Evolutionary conservation across 805 yeast genomes (phyloP).

Genomic region (Metschnikowia gruessii): DNA sequence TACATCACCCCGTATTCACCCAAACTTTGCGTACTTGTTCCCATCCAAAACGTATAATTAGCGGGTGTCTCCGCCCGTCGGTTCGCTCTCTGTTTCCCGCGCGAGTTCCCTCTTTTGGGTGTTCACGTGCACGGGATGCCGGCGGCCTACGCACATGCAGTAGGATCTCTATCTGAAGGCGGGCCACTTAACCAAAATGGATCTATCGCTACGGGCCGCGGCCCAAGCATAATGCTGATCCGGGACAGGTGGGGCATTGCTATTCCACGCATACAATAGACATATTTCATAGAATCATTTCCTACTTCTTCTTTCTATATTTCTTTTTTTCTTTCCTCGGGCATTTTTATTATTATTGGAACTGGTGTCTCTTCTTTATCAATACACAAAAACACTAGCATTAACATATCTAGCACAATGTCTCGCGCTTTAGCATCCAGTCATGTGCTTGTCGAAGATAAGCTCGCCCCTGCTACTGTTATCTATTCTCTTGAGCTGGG

Average conservation of each 20-base stretch:
- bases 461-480: constrained; percentile 57
- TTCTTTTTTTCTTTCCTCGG: not conserved
- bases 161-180: not conserved
- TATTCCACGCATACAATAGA: not conserved
- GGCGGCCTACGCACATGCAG: not conserved
- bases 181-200: constrained; percentile 4
- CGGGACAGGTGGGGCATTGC: not conserved
- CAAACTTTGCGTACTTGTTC: too few species aligned
- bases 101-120: not conserved
- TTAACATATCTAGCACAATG: constrained; percentile 26
- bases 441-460: constrained; percentile 50
- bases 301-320: not conserved
- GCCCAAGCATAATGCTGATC: not conserved
- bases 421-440: constrained; percentile 62
- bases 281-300: not conserved
- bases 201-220: constrained; percentile 8
- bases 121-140: not conserved
- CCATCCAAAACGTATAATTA: not conserved
- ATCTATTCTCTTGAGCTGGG: constrained; percentile 52
- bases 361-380: not conserved
- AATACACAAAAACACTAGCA: not conserved
- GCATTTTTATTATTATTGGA: not conserved
- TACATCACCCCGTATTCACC: not conserved
- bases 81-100: not conserved
- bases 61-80: not conserved